Percentiles rank a stretch among this genome's conserved stretches.
Conservation (phyloP, 768 basidiomycete genomes). For the Suillus tomentosus region DNA sequence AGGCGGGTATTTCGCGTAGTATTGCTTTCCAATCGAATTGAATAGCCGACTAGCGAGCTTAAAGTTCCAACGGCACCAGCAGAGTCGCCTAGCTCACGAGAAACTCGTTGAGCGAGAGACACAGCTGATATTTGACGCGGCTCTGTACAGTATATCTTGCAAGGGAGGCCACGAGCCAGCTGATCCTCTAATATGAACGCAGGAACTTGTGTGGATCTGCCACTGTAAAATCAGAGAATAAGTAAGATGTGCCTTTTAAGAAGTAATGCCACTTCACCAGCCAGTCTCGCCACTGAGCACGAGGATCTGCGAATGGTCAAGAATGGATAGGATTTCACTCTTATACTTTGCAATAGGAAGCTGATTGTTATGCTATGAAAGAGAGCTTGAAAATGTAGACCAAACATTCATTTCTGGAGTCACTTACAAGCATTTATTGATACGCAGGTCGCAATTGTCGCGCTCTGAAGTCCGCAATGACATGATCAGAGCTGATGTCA, state of each 20-base stretch:
- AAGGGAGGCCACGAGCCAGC: conserved; percentile 74
- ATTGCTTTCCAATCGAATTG: conserved; percentile 89
- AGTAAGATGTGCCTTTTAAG: conserved; percentile 30
- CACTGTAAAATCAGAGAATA: conserved; percentile 48
- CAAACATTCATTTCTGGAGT: neutral
- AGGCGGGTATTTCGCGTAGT: conserved; percentile 77
- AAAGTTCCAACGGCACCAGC: conserved; percentile 74
- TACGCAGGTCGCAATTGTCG: conserved; percentile 68
- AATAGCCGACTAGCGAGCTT: conserved; percentile 88
- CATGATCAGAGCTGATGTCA: conserved; percentile 43
- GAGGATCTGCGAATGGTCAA: conserved; percentile 79
- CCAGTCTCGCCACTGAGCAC: conserved; percentile 87
- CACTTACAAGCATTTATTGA: conserved; percentile 85
- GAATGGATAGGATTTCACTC: conserved; percentile 62
- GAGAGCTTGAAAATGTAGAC: neutral
- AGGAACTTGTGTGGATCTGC: conserved; percentile 96
- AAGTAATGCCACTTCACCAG: conserved; percentile 51
- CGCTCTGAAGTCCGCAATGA: conserved; percentile 59
- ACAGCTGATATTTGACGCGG: conserved; percentile 95
- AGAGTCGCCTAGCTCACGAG: conserved; percentile 87
- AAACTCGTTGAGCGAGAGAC: conserved; percentile 91
- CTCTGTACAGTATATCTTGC: conserved; percentile 94
- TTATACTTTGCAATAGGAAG: conserved; percentile 89
- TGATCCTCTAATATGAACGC: conserved; percentile 92
- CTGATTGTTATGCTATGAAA: conserved; percentile 58